Evolutionary conservation across 192 early-diverging fungal genomes (phyloP), one percentile per base, ranked within the genome.

Genomic region (Coemansia sp.): DNA sequence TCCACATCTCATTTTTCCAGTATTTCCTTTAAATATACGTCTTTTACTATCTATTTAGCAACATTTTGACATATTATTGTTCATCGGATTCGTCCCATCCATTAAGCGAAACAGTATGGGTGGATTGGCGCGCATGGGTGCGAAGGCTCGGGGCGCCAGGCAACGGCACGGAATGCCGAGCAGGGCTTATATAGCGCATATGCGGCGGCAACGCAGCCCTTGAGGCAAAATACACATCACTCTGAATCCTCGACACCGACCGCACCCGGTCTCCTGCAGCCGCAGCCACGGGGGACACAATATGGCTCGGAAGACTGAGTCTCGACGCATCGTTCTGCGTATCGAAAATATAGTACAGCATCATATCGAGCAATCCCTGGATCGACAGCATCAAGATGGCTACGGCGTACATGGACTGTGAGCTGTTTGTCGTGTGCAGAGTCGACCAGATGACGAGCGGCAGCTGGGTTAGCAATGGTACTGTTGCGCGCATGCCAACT

Each of bases 371-470:
- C 1, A 65, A 25, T 2, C 76, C 76, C 60, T 78, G 76, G 2
- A 59, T 51, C 10, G 76, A 78, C 11, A 78, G 60, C 31, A 78
- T 12, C 7, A 78, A 63, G 5, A 67, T 64, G 1, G 76, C 76
- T 0, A 37, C 64, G 2, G 49, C 28, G 46, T 78, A 78, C 19
- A 68, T 38, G 0, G 19, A n/a, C 2, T 36, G 12, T 5, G 19
- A 1, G 28, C 26, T 7, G n/a, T 19, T 23, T 36, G 57, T 50
- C 2, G 76, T 53, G 34, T 78, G 62, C 37, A 57, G 19, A 5
- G 76, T 72, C 2, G 76, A 79, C 76, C 76, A 79, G 20, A 66
- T 67, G 2, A 79, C 71, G 67, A 79, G 69, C 7, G 59, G 36
- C 2, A 79, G 66, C 54, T 79, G 76, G 15, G 76, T 79, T 0